Evolutionary conservation across 2,329 filamentous ascomycete genomes (phyloP), one percentile per base, ranked within the genome.

Genomic region (Penicillium italicum): DNA sequence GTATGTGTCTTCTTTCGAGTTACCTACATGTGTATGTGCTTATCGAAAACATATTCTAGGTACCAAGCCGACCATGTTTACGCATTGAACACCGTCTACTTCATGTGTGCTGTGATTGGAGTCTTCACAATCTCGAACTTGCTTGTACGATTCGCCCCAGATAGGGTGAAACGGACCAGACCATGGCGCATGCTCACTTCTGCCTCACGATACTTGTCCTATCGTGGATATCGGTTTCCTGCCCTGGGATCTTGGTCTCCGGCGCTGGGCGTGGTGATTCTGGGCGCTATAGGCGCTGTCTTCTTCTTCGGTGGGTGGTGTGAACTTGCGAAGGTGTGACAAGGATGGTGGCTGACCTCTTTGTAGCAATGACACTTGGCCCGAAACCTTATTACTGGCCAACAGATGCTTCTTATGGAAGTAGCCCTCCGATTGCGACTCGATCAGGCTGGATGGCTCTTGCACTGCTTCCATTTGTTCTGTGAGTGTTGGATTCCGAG

Each of bases 361-460:
- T 34, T 18, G 20, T 48, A 76, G 76, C 68, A n/a, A 76, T 81
- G 76, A 76, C 75, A 0, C 69, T 82, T 1, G 77, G 73, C 1
- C 80, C 81, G 0, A 66, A 73, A 26, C 81, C 82, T 0, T 84
- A 83, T 66, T 84, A 84, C 72, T 84, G 81, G 81, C 77, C 80
- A 0, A 78, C 75, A 46, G 74, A 72, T 8, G 55, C 74, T 4
- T 69, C 63, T 30, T 83, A 75, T 60, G 82, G 80, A 9, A 69
- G 72, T 64, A 82, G 80, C 28, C 81, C 81, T 11, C 81, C 81
- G 0, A 73, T 84, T 22, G 81, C 79, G 1, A 82, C 80, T 0
- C 69, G 81, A 20, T 63, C 79, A 0, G 81, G 81, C 2, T 83
- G 77, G 74, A 77, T 84, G 74, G 74, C 80, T 1, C 64, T 83